Evolutionary conservation across 2,329 filamentous ascomycete genomes (phyloP).

Genomic region (Sclerotinia spermophila): DNA sequence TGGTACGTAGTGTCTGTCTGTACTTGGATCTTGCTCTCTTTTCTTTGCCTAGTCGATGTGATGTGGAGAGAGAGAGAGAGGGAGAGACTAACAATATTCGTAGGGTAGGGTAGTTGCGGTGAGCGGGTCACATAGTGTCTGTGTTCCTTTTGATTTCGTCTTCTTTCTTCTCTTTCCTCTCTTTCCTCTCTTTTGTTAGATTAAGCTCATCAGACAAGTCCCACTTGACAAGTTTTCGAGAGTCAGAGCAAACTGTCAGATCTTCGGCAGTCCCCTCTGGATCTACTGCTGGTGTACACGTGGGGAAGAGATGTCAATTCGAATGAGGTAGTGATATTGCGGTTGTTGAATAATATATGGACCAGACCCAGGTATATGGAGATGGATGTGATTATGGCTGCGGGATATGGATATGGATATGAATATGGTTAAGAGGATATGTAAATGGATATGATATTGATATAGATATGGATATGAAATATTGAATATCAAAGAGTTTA

Average conservation of each 20-base stretch:
- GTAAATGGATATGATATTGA: background rate
- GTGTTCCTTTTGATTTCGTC: background rate
- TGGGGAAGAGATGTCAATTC: conserved; percentile 19
- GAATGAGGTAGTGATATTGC: conserved; percentile 14
- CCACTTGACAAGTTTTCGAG: conserved; percentile 23
- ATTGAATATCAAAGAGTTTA: background rate
- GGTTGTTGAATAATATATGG: background rate
- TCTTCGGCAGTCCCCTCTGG: conserved; percentile 26
- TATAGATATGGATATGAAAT: background rate
- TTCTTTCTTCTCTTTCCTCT: background rate
- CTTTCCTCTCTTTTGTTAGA: too few relatives aligned
- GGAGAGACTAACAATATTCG: background rate
- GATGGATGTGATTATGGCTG: background rate
- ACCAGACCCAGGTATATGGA: background rate
- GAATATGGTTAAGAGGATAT: background rate
- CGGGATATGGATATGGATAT: background rate
- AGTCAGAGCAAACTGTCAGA: conserved; percentile 27
- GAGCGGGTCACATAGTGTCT: conserved; percentile 11
- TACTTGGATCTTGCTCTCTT: conserved; percentile 15
- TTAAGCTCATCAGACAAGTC: conserved; percentile 31
- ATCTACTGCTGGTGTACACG: conserved; percentile 22
- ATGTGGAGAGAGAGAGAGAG: conserved; percentile 18
- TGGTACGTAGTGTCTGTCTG: too few relatives aligned
- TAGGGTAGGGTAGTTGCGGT: conserved; percentile 14
- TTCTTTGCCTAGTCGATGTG: conserved; percentile 17